phyloP scores from a whole-genome alignment of 352 stramenopile genomes.

The Phytophthora boehmeriae region DNA sequence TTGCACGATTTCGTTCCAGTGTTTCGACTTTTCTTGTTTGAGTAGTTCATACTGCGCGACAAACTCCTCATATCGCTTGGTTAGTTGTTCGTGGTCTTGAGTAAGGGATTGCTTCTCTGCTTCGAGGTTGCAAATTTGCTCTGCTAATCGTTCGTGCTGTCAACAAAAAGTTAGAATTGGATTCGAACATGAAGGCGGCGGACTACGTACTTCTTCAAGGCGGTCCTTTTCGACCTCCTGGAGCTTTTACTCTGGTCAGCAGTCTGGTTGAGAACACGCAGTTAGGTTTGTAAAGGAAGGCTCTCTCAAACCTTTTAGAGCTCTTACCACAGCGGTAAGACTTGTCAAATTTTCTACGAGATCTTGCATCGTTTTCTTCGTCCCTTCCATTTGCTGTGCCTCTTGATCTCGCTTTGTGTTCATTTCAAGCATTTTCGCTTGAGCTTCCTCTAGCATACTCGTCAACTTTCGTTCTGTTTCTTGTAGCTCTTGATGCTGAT shows the following conservation, averaged over 20 bases:
- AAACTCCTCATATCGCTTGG: constrained; percentile 49
- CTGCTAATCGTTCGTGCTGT: constrained; percentile 39
- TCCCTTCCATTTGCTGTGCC: constrained; percentile 40
- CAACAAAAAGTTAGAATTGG: constrained; percentile 1
- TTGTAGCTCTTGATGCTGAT: constrained; percentile 36
- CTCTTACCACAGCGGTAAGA: constrained; percentile 57
- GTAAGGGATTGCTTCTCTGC: constrained; percentile 42
- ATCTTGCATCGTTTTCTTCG: constrained; percentile 69
- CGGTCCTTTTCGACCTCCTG: constrained; percentile 56
- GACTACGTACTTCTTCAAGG: constrained; percentile 44
- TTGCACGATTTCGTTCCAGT: constrained; percentile 76
- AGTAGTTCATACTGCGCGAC: constrained; percentile 55
- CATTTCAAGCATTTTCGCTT: constrained; percentile 25
- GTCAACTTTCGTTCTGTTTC: constrained; percentile 30
- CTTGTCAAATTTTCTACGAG: constrained; percentile 72
- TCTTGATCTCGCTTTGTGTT: constrained; percentile 36
- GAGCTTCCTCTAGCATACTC: constrained; percentile 28
- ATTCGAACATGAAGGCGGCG: background rate
- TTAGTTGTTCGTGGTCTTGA: constrained; percentile 46
- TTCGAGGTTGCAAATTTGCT: constrained; percentile 44
- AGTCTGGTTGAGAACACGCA: constrained; percentile 36
- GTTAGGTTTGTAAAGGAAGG: no score
- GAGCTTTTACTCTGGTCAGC: constrained; percentile 70
- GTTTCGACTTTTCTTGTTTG: constrained; percentile 65
- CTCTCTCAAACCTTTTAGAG: background rate